Conservation (phyloP, 2,329 filamentous ascomycete species). For the Raffaelea albimanens region DNA sequence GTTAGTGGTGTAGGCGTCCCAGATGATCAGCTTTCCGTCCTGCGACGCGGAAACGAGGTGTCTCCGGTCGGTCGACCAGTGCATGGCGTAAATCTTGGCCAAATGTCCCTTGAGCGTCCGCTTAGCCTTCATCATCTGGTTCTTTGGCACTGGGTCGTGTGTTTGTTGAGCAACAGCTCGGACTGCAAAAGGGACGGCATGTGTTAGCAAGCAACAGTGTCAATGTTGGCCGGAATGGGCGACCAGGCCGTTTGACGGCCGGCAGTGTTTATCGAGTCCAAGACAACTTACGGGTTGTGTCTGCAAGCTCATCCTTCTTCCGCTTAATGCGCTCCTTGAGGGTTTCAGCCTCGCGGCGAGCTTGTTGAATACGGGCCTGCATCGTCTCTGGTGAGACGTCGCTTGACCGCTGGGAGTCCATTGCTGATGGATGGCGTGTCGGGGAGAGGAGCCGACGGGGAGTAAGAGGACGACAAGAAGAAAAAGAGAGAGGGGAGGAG, state of each 20-base stretch:
- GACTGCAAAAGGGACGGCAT: slow-evolving; percentile 44
- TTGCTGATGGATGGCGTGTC: slow-evolving; percentile 17
- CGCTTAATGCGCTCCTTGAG: slow-evolving; percentile 98
- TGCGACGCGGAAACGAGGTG: slow-evolving; percentile 97
- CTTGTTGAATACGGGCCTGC: slow-evolving; percentile 87
- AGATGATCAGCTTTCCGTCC: slow-evolving; percentile 98
- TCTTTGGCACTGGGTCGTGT: slow-evolving; percentile 84
- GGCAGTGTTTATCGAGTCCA: background rate
- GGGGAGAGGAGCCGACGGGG: slow-evolving; percentile 1
- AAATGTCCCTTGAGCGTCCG: slow-evolving; percentile 95
- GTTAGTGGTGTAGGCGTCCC: slow-evolving; percentile 99
- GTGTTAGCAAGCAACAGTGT: slow-evolving; percentile 1
- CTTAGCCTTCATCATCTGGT: slow-evolving; percentile 92
- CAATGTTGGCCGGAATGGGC: background rate
- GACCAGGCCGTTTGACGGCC: background rate
- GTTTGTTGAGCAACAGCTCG: slow-evolving; percentile 87
- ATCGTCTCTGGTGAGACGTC: slow-evolving; percentile 67
- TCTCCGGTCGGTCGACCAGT: slow-evolving; percentile 97
- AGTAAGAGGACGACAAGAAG: background rate
- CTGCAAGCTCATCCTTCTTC: slow-evolving; percentile 98
- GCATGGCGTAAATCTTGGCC: slow-evolving; percentile 99
- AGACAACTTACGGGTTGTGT: slow-evolving; percentile 78
- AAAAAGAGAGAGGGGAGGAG: background rate
- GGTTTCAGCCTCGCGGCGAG: slow-evolving; percentile 93
- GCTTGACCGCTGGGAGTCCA: slow-evolving; percentile 49